A percentile compares a stretch with the other conserved stretches of the same genome.
These are phyloP conservation scores for Laguncularia racemosa DNA, from an alignment of 345 rosid genomes.

Conservation along the genomic window DNA sequence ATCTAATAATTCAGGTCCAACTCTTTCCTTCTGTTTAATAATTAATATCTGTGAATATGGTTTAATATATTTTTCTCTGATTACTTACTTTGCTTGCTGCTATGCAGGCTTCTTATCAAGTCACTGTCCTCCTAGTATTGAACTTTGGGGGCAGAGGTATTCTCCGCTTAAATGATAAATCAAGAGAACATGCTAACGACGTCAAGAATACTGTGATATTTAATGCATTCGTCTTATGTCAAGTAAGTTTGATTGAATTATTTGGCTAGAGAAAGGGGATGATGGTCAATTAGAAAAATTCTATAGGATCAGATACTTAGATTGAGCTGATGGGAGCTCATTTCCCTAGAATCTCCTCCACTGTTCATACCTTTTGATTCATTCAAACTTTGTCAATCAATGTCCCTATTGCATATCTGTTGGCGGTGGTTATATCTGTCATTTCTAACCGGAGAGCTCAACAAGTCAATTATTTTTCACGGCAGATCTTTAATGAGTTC, in stretches of 20 bases:
- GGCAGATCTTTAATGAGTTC: conserved; percentile 90
- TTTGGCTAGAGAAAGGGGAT: background rate
- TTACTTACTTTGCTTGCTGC: too few relatives aligned
- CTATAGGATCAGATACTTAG: background rate
- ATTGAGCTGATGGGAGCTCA: background rate
- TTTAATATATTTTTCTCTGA: background rate
- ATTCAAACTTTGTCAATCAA: background rate
- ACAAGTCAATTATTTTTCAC: conserved; percentile 1
- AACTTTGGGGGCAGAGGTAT: conserved; percentile 14
- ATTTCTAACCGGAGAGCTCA: background rate
- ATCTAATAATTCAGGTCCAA: conserved; percentile 16
- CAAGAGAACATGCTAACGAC: conserved; percentile 10
- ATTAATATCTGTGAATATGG: background rate
- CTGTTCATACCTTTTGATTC: too few relatives aligned
- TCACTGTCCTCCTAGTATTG: conserved; percentile 13
- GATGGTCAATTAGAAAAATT: background rate
- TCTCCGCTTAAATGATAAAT: conserved; percentile 17
- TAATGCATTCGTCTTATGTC: conserved; percentile 20
- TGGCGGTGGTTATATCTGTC: background rate
- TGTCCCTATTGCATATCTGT: background rate
- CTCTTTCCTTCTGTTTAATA: conserved; percentile 6
- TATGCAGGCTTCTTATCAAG: conserved; percentile 43
- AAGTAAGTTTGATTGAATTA: conserved; percentile 4
- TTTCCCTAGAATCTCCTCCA: too few relatives aligned
- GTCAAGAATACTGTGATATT: conserved; percentile 18